Conservation (phyloP, 257 asterid genomes). For the Penstemon barbatus region DNA sequence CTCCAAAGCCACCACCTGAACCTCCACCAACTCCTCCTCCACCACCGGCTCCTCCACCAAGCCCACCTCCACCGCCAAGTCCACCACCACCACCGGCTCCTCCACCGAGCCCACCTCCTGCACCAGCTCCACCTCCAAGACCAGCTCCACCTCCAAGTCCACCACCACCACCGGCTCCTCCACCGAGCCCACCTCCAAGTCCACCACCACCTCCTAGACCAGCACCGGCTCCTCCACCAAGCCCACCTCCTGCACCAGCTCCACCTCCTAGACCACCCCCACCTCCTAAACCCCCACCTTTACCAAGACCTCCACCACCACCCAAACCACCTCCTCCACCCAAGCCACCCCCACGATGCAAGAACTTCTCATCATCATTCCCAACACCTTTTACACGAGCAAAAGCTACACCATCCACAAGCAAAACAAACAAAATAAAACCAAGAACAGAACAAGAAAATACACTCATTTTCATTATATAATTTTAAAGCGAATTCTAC, state of each 20-base stretch:
- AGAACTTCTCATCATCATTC: constrained; percentile 30
- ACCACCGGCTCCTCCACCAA: constrained; percentile 30
- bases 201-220: constrained; percentile 28
- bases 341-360: constrained; percentile 17
- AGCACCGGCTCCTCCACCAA: constrained; percentile 29
- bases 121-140: constrained; percentile 27
- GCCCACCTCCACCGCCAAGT: constrained; percentile 35
- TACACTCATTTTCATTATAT: constrained; percentile 32
- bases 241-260: constrained; percentile 18
- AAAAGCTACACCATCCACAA: constrained; percentile 34
- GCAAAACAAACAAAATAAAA: constrained; percentile 32
- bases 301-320: constrained; percentile 28
- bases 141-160: constrained; percentile 43
- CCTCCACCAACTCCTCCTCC: constrained; percentile 41
- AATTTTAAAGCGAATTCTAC: constrained; percentile 7
- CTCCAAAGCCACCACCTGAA: constrained; percentile 34
- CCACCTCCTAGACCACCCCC: constrained; percentile 29
- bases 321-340: constrained; percentile 32
- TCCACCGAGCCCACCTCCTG: constrained; percentile 26
- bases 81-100: constrained; percentile 46
- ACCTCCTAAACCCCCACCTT: constrained; percentile 17
- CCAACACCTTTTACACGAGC: constrained; percentile 29
- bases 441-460: constrained; percentile 20
- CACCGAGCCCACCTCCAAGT: constrained; percentile 22
- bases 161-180: constrained; percentile 32